These are phyloP conservation scores for Dryadomyces quercus-mongolicae DNA, from an alignment of 2,329 filamentous ascomycete species.

Conservation along the genomic window DNA sequence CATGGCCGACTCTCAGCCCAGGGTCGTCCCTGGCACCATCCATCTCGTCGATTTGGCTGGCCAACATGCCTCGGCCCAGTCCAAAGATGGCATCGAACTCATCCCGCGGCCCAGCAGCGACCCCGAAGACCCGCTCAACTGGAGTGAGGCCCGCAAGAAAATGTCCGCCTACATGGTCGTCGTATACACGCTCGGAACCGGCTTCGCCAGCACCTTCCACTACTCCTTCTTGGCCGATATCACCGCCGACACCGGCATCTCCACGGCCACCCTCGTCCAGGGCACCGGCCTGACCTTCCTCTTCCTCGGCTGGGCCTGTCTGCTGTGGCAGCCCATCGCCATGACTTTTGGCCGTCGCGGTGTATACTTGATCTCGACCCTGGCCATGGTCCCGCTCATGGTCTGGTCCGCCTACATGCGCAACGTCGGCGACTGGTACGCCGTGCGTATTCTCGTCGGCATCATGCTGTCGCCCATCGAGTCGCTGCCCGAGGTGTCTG, in stretches of 20 bases:
- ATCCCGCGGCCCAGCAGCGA: conserved; percentile 27
- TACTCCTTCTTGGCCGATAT: conserved; percentile 37
- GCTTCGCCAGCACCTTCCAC: conserved; percentile 34
- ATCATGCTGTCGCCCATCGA: conserved; percentile 33
- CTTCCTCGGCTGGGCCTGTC: conserved; percentile 29
- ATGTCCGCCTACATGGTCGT: conserved; percentile 18
- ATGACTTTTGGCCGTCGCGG: conserved; percentile 26
- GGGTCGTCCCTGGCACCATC: conserved; percentile 26
- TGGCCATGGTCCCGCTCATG: conserved; percentile 20
- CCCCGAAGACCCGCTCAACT: conserved; percentile 39
- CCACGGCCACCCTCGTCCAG: conserved; percentile 29
- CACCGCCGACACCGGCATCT: conserved; percentile 31
- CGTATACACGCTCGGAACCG: conserved; percentile 31
- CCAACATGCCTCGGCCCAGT: conserved; percentile 16
- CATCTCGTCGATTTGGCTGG: conserved; percentile 26
- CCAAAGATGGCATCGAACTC: conserved; percentile 8
- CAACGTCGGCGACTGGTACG: conserved; percentile 30
- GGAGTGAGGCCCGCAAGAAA: conserved; percentile 39
- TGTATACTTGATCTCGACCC: conserved; percentile 14
- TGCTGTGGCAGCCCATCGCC: conserved; percentile 36
- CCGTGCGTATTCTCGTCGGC: conserved; percentile 29
- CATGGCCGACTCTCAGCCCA: background rate
- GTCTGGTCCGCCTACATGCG: conserved; percentile 25
- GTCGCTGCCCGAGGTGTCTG: conserved; percentile 28
- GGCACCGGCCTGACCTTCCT: conserved; percentile 36